Evolutionary conservation across 23 red algal genomes (phyloP).

Genomic region (Gracilariopsis chorda): DNA sequence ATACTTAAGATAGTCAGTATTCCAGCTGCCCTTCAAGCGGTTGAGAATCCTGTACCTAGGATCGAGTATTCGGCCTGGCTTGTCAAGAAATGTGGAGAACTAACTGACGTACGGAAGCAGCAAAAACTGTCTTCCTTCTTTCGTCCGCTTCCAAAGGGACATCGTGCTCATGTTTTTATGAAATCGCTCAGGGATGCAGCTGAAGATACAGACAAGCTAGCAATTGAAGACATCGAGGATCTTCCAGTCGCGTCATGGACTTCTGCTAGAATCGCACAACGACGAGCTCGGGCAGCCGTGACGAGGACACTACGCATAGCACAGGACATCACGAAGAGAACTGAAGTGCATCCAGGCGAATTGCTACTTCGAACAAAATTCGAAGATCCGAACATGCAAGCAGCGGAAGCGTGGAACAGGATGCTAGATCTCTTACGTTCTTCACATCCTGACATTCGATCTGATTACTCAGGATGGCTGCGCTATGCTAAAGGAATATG

Average conservation of each 20-base stretch:
- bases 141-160: conserved; percentile 19
- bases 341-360: neutral
- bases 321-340: neutral
- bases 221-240: conserved; percentile 69
- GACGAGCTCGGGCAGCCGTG: conserved; percentile 31
- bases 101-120: conserved; percentile 64
- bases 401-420: neutral
- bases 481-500: conserved; percentile 67
- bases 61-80: conserved; percentile 94
- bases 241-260: conserved; percentile 42
- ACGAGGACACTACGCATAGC: neutral
- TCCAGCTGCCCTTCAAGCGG: conserved; percentile 86
- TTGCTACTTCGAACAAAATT: conserved; percentile 10
- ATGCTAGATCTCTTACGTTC: conserved; percentile 37
- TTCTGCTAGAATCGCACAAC: conserved; percentile 24
- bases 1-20: conserved; percentile 95
- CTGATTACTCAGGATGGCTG: conserved; percentile 60
- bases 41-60: conserved; percentile 85
- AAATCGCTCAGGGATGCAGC: conserved; percentile 25
- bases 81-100: conserved; percentile 62
- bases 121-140: conserved; percentile 75
- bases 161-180: neutral
- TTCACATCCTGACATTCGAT: conserved; percentile 34
- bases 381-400: neutral
- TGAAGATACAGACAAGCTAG: conserved; percentile 35